Conservation (phyloP, 208 protist genomes). For the Phytomonas serpens region DNA sequence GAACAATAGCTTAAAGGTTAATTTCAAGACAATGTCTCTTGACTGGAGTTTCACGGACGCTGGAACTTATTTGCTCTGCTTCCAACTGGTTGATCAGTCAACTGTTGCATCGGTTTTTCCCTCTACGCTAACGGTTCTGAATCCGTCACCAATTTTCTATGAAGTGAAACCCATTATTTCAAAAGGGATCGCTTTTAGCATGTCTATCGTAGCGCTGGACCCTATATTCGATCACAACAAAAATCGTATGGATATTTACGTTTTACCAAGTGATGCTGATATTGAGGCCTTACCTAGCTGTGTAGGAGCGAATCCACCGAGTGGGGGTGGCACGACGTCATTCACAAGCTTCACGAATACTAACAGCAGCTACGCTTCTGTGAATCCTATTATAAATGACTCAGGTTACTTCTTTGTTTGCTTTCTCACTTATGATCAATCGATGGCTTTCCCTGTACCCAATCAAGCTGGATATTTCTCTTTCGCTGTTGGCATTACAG, state of each 20-base stretch:
- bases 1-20: constrained; percentile 46
- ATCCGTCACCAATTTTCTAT: constrained; percentile 71
- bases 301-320: constrained; percentile 21
- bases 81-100: constrained; percentile 30
- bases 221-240: constrained; percentile 40
- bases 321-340: constrained; percentile 26
- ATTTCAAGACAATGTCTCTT: constrained; percentile 11
- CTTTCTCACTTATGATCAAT: constrained; percentile 65
- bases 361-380: constrained; percentile 36
- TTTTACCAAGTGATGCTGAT: constrained; percentile 5
- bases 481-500: constrained; percentile 75
- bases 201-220: constrained; percentile 52
- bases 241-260: constrained; percentile 9
- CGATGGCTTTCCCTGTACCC: constrained; percentile 41
- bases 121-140: constrained; percentile 27
- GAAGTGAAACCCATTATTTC: constrained; percentile 40
- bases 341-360: constrained; percentile 67
- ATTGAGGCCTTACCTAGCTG: constrained; percentile 30
- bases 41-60: constrained; percentile 36
- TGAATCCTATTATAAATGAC: constrained; percentile 34
- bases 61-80: constrained; percentile 67
- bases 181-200: constrained; percentile 39
- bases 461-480: constrained; percentile 59
- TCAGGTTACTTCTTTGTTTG: constrained; percentile 79
- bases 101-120: constrained; percentile 68